phyloP scores from a whole-genome alignment of 2,329 filamentous ascomycete genomes.

The Fusarium subtropicale region DNA sequence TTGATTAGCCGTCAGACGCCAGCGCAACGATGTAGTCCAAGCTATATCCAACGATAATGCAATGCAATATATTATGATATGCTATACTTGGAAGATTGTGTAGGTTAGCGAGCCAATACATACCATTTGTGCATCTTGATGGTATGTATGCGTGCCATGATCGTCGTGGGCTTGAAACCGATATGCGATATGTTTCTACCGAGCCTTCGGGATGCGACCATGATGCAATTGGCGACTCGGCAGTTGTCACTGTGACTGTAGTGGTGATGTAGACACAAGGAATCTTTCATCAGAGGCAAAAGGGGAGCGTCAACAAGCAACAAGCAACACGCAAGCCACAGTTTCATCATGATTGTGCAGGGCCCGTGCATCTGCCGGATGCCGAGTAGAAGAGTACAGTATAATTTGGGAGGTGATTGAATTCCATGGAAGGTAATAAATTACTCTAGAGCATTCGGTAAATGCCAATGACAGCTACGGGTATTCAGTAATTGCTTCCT shows the following conservation, averaged over 20 bases:
- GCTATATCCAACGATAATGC: conserved; percentile 4
- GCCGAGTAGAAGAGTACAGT: conserved; percentile 9
- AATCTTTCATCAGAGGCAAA: conserved; percentile 22
- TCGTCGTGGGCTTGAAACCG: conserved; percentile 25
- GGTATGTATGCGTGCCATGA: conserved; percentile 16
- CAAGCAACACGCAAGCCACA: conserved; percentile 15
- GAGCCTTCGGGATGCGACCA: conserved; percentile 10
- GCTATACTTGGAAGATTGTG: not conserved
- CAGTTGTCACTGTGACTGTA: conserved; percentile 2
- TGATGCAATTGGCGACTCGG: conserved; percentile 24
- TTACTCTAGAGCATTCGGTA: not conserved
- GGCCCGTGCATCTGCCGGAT: conserved; percentile 28
- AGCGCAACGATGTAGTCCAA: conserved; percentile 8
- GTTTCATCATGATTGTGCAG: conserved; percentile 26
- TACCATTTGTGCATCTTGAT: not conserved
- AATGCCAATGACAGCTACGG: not conserved
- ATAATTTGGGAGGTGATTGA: not conserved
- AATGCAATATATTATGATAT: conserved; percentile 1
- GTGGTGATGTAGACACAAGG: conserved; percentile 5
- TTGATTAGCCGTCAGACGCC: conserved; percentile 28
- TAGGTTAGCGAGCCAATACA: not conserved
- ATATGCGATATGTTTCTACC: conserved; percentile 20
- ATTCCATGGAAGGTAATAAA: not conserved
- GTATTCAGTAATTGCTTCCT: not conserved
- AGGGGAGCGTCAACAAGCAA: conserved; percentile 14